Conservation (phyloP, 805 yeast species). For the Saccharomycopsis sp. region DNA sequence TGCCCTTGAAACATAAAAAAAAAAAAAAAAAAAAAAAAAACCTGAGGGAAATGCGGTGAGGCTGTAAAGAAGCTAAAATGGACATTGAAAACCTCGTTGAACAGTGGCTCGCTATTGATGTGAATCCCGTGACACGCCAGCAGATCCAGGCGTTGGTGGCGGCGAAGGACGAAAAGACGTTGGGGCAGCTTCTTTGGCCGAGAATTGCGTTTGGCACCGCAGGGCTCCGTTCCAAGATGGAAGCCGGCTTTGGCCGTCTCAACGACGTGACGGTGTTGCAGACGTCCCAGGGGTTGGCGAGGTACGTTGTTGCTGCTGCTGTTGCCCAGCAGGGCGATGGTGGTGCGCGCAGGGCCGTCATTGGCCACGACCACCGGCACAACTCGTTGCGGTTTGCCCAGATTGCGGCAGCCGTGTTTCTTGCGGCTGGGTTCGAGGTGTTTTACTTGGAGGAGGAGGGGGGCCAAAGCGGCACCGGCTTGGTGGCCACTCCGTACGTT, state of each 20-base stretch:
- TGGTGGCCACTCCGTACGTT: slow-evolving; percentile 82
- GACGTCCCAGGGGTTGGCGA: slow-evolving; percentile 77
- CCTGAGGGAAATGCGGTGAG: too few species aligned
- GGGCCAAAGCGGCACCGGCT: slow-evolving; percentile 9
- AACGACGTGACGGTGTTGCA: slow-evolving; percentile 83
- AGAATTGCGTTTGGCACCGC: slow-evolving; percentile 89
- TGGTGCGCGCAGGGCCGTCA: slow-evolving; percentile 37
- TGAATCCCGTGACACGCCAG: slow-evolving; percentile 12
- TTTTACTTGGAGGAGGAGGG: slow-evolving; percentile 36
- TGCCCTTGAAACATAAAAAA: too few species aligned
- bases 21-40: too few species aligned
- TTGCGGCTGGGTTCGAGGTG: slow-evolving; percentile 60
- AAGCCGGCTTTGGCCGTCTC: slow-evolving; percentile 84
- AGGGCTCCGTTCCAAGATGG: slow-evolving; percentile 82
- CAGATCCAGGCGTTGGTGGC: slow-evolving; percentile 10
- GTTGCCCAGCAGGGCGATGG: slow-evolving; percentile 26
- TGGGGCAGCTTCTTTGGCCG: slow-evolving; percentile 25
- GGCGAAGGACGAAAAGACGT: neutral
- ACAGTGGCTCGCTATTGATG: slow-evolving; percentile 34
- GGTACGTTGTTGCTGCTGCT: slow-evolving; percentile 29
- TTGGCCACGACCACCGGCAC: slow-evolving; percentile 89
- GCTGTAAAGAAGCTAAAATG: too few species aligned
- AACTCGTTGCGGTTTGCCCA: slow-evolving; percentile 74
- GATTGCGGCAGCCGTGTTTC: slow-evolving; percentile 66
- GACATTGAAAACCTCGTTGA: slow-evolving; percentile 24